Percentiles rank a stretch among this genome's conserved stretches.
Evolutionary conservation across 2,329 filamentous ascomycete species (phyloP).

Genomic region (Myriosclerotinia curreyana): DNA sequence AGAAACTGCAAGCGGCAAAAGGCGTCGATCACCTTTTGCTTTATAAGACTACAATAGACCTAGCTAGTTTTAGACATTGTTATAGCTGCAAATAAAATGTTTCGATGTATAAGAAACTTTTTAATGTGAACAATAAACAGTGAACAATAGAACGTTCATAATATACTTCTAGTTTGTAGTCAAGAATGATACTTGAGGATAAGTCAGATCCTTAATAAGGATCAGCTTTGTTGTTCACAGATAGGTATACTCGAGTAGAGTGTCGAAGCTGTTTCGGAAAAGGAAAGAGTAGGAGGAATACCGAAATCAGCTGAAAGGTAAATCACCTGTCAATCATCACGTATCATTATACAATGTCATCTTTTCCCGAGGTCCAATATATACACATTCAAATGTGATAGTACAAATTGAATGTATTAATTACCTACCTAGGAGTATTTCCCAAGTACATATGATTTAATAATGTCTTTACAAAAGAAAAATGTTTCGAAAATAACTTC

Average conservation of each 20-base stretch:
- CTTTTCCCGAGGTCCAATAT: background rate
- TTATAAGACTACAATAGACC: slow-evolving; percentile 1
- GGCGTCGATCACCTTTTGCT: background rate
- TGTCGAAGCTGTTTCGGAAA: too few species aligned
- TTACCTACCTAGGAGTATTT: too few species aligned
- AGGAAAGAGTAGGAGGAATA: background rate
- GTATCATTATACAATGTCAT: background rate
- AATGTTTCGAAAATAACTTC: too few species aligned
- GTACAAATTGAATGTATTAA: too few species aligned
- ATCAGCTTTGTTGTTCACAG: too few species aligned
- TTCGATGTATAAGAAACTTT: background rate
- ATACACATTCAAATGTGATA: background rate
- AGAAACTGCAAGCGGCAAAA: background rate
- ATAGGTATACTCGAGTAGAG: too few species aligned
- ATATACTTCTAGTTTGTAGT: background rate
- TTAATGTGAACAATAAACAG: background rate
- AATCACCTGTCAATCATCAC: background rate
- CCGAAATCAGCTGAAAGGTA: background rate
- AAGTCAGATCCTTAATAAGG: background rate
- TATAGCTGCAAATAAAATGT: background rate
- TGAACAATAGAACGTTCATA: background rate
- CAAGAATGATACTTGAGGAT: background rate
- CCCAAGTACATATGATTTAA: too few species aligned
- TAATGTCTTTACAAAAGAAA: too few species aligned
- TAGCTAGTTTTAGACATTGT: slow-evolving; percentile 2